A percentile compares a stretch with the other conserved stretches of the same genome.
These are phyloP conservation scores for Macrocybe sp. DNA, from an alignment of 1,284 basidiomycete species.

Conservation along the genomic window DNA sequence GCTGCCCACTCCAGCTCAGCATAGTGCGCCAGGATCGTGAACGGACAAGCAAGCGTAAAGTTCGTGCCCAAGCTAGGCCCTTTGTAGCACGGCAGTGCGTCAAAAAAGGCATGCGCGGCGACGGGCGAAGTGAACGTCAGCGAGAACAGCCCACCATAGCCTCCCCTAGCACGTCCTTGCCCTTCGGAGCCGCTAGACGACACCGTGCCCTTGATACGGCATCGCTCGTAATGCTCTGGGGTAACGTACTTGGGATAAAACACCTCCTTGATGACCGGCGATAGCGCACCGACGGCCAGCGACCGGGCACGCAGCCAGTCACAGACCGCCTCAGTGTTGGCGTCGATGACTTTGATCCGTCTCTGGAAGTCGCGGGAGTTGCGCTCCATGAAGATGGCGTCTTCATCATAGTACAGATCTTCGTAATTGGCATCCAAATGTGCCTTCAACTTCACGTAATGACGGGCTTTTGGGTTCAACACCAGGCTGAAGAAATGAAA, in stretches of 20 bases:
- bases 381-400: constrained; percentile 96
- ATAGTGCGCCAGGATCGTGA: constrained; percentile 92
- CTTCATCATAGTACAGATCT: constrained; percentile 88
- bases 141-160: constrained; percentile 92
- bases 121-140: constrained; percentile 73
- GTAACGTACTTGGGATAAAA: constrained; percentile 90
- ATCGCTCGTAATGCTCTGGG: constrained; percentile 66
- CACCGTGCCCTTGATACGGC: constrained; percentile 41
- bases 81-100: constrained; percentile 80
- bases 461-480: constrained; percentile 74
- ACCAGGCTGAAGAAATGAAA: constrained; percentile 56
- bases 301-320: constrained; percentile 71
- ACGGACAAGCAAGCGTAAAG: constrained; percentile 93
- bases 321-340: constrained; percentile 81
- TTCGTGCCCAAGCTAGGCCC: constrained; percentile 95
- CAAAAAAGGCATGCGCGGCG: constrained; percentile 84
- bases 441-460: constrained; percentile 64
- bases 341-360: constrained; percentile 77
- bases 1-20: constrained; percentile 91
- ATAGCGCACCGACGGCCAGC: constrained; percentile 28
- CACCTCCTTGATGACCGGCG: constrained; percentile 72
- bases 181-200: constrained; percentile 3
- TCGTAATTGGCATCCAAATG: constrained; percentile 68
- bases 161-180: constrained; percentile 40
- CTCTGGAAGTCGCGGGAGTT: constrained; percentile 91